Evolutionary conservation across 495 filamentous ascomycete species (phyloP).

Genomic region (Xylaria bambusicola): DNA sequence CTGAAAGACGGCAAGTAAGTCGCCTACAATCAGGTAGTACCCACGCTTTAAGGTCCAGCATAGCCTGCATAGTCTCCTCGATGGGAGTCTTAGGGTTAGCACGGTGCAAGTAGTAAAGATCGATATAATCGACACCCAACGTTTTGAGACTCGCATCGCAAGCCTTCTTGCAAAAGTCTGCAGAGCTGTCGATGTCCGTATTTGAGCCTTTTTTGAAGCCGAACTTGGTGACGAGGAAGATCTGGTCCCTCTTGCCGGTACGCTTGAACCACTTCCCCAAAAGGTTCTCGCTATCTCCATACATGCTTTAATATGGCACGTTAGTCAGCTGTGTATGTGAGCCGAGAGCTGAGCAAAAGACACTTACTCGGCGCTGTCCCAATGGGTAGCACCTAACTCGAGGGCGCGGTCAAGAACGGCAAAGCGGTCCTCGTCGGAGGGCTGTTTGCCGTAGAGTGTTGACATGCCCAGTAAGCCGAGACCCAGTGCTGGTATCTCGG

Average conservation of each 20-base stretch:
- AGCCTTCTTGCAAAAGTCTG: background rate
- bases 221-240: conserved; percentile 61
- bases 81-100: conserved; percentile 44
- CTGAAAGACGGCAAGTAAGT: no score
- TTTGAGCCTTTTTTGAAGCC: conserved; percentile 35
- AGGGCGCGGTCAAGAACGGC: conserved; percentile 52
- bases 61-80: conserved; percentile 48
- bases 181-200: background rate
- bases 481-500: conserved; percentile 49
- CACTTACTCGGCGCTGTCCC: conserved; percentile 49
- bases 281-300: conserved; percentile 51
- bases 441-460: conserved; percentile 38
- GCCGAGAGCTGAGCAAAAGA: conserved; percentile 32
- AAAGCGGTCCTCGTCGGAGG: conserved; percentile 49
- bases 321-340: background rate
- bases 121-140: background rate
- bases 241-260: conserved; percentile 49
- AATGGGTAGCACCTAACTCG: conserved; percentile 55
- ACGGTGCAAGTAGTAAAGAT: conserved; percentile 34
- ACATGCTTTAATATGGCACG: conserved; percentile 21
- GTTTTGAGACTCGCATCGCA: background rate
- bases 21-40: no score
- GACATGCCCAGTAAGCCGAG: conserved; percentile 51
- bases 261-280: conserved; percentile 56
- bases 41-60: conserved; percentile 54